Percentiles rank a stretch among this genome's conserved stretches.
These are phyloP conservation scores for Starmerella geochares DNA, from an alignment of 805 yeast species.

Conservation along the genomic window DNA sequence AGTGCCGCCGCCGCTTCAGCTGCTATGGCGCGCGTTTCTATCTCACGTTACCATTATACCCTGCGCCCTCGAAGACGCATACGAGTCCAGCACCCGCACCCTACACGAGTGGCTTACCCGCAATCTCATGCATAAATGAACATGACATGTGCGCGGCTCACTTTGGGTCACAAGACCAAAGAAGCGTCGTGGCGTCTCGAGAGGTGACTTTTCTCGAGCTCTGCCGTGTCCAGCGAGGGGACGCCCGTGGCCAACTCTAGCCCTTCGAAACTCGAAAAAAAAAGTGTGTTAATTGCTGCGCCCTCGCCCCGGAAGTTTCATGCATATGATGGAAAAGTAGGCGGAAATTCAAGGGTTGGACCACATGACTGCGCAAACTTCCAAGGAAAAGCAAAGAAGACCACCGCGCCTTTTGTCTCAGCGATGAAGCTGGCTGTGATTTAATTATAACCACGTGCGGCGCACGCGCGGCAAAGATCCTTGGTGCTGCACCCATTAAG, in stretches of 20 bases:
- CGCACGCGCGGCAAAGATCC: too few species aligned
- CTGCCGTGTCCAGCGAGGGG: too few species aligned
- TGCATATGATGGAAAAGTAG: neutral
- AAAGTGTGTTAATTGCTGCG: neutral
- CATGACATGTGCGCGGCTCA: neutral
- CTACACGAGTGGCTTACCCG: slow-evolving; percentile 1
- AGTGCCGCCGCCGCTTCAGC: slow-evolving; percentile 5
- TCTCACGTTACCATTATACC: slow-evolving; percentile 7
- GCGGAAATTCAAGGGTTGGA: neutral
- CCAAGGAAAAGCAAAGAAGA: neutral
- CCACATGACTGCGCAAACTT: slow-evolving; percentile 2
- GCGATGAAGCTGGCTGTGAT: too few species aligned
- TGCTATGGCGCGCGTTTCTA: slow-evolving; percentile 3
- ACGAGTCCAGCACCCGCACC: neutral
- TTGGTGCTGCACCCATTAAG: too few species aligned
- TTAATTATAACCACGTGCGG: neutral
- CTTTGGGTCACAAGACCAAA: too few species aligned
- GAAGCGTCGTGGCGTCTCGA: too few species aligned
- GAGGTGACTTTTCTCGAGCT: too few species aligned
- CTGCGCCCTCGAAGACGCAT: slow-evolving; percentile 3
- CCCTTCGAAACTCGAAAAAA: too few species aligned
- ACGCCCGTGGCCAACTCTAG: too few species aligned
- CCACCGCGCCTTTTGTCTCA: neutral
- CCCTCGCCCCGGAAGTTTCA: neutral
- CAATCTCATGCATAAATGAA: neutral